Evolutionary conservation across 805 yeast genomes (phyloP), one percentile per base, ranked within the genome.

Genomic region (Myxozyma monticola): DNA sequence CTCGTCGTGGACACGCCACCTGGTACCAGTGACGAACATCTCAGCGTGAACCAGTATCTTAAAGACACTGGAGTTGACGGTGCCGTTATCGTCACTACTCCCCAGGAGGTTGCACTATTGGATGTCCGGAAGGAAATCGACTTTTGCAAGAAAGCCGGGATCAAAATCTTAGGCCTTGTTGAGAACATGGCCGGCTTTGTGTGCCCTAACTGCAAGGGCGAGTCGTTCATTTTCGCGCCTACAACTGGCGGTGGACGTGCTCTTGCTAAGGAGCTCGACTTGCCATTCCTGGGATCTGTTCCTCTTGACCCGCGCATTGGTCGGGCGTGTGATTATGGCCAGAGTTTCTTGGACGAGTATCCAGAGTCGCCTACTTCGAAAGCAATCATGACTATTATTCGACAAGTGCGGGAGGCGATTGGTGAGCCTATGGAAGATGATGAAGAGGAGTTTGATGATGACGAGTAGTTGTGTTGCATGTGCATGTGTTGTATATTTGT

Each of bases 151-250:
- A 93, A 93, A 67, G 98, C 98, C 1, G 83, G 82, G 1, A 89
- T 93, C 54, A 83, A 77, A 52, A 78, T 93, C 2, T 68, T 93
- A 37, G 99, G 99, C 0, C 69, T 93, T 12, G 97, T 93, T 17
- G 99, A 93, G 66, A 93, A 93, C 67, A 93, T 93, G 99, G 81
- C 96, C 7, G 99, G 99, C 2, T 93, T 93, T 71, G 98, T 93
- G 14, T 93, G 99, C 67, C 99, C 99, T 3, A 81, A 76, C 63
- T 93, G 99, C 69, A 80, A 86, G 56, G 93, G 93, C 7, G 87
- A 90, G 68, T 86, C 96, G 0, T 81, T 83, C 62, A 90, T 93
- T 3, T 93, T 93, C 70, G 83, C 84, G 54, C 88, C 99, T 14
- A 93, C 99, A 1, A 93, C 99, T 0, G 99, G 99, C 14, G 99